Conservation (phyloP, 2,329 filamentous ascomycete species). For the Aspergillus sp. region DNA sequence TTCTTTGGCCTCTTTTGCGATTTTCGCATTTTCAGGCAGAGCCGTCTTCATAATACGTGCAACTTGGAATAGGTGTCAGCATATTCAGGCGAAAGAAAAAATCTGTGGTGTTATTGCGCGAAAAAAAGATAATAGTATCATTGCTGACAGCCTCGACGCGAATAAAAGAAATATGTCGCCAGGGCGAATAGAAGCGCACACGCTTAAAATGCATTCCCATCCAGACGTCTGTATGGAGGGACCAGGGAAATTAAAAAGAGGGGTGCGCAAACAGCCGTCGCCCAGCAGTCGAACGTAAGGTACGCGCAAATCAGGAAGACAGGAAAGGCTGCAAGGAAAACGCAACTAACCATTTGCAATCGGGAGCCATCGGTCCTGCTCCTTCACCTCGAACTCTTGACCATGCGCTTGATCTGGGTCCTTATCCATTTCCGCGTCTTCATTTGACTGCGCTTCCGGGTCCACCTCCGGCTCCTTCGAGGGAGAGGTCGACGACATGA, state of each 20-base stretch:
- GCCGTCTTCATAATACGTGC: conserved; percentile 99
- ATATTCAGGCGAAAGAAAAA: not conserved
- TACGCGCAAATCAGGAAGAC: conserved; percentile 48
- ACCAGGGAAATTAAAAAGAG: conserved; percentile 25
- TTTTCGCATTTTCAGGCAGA: conserved; percentile 95
- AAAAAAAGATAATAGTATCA: not conserved
- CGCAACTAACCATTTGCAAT: conserved; percentile 97
- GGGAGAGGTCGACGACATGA: conserved; percentile 93
- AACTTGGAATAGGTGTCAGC: conserved; percentile 65
- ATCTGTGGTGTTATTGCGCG: not conserved
- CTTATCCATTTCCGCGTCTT: conserved; percentile 81
- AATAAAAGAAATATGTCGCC: not conserved
- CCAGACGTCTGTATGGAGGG: conserved; percentile 13
- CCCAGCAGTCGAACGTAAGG: conserved; percentile 30
- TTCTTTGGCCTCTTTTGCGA: conserved; percentile 97
- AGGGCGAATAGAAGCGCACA: conserved; percentile 13
- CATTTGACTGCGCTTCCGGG: conserved; percentile 86
- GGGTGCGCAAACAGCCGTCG: conserved; percentile 23
- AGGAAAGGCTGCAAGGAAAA: conserved; percentile 30
- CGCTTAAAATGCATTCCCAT: conserved; percentile 8
- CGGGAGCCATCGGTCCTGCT: conserved; percentile 98
- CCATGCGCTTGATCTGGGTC: conserved; percentile 63
- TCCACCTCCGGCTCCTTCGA: conserved; percentile 84
- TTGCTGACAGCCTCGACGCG: not conserved
- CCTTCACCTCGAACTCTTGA: conserved; percentile 97